phyloP scores from a whole-genome alignment of 495 filamentous ascomycete genomes.

The Podospora fimiseda region DNA sequence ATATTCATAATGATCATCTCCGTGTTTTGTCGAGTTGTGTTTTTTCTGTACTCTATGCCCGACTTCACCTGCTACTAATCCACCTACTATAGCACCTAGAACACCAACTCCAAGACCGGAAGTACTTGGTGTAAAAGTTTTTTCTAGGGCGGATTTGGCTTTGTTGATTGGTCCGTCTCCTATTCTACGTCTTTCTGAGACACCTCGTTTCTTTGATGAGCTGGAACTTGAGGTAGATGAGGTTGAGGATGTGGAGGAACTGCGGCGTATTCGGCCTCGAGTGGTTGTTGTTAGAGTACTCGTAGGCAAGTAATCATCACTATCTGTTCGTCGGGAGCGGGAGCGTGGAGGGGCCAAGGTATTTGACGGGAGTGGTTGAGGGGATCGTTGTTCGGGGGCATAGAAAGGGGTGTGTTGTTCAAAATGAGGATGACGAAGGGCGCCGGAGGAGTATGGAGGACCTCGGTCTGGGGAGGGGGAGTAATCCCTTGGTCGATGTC shows the following conservation, averaged over 20 bases:
- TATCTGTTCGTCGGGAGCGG: background rate
- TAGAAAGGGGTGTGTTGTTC: slow-evolving; percentile 14
- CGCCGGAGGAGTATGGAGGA: slow-evolving; percentile 3
- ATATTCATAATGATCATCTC: background rate
- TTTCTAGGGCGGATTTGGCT: slow-evolving; percentile 24
- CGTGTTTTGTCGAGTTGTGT: background rate
- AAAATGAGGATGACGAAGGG: slow-evolving; percentile 4
- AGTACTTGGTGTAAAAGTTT: slow-evolving; percentile 31
- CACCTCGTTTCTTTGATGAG: no score
- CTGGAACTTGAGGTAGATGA: background rate
- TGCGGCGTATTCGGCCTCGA: background rate
- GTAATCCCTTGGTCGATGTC: background rate
- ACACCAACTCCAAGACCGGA: slow-evolving; percentile 38
- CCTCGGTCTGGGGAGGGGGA: slow-evolving; percentile 4
- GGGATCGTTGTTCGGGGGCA: slow-evolving; percentile 3
- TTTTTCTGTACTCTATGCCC: slow-evolving; percentile 10
- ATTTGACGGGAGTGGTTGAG: background rate
- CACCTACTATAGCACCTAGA: slow-evolving; percentile 40
- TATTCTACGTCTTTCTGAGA: no score
- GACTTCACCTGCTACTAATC: slow-evolving; percentile 36
- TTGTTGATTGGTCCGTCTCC: slow-evolving; percentile 20
- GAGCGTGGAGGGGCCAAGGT: background rate
- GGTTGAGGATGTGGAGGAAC: background rate
- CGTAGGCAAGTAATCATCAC: no score
- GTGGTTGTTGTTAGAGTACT: no score